Percentiles rank a stretch among this genome's conserved stretches.
Evolutionary conservation across 1,284 basidiomycete species (phyloP).

Genomic region (Rhodotorula sp.): DNA sequence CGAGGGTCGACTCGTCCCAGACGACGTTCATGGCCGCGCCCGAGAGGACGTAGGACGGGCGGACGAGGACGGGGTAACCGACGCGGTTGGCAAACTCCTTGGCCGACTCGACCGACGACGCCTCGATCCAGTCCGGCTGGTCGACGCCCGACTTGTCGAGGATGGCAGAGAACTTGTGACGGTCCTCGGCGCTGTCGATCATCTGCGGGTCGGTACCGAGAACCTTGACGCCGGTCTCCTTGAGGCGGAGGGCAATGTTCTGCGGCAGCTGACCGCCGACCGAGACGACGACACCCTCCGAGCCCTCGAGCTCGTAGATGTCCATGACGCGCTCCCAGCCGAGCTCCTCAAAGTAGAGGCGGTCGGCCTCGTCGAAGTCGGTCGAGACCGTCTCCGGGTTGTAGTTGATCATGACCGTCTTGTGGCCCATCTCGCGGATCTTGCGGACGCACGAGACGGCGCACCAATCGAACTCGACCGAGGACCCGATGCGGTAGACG

Average conservation of each 20-base stretch:
- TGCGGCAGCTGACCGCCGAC: slow-evolving; percentile 96
- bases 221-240: slow-evolving; percentile 85
- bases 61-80: slow-evolving; percentile 88
- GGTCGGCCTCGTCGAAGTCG: slow-evolving; percentile 98
- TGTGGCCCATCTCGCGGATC: slow-evolving; percentile 84
- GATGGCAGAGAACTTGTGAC: slow-evolving; percentile 97
- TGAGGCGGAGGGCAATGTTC: slow-evolving; percentile 95
- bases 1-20: slow-evolving; percentile 77
- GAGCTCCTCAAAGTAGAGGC: slow-evolving; percentile 97
- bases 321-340: slow-evolving; percentile 99
- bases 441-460: slow-evolving; percentile 95
- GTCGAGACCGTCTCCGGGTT: slow-evolving; percentile 99
- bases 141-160: slow-evolving; percentile 94
- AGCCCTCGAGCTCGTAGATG: slow-evolving; percentile 94
- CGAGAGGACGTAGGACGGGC: slow-evolving; percentile 95
- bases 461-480: slow-evolving; percentile 99
- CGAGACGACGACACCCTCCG: slow-evolving; percentile 90
- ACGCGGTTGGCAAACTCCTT: slow-evolving; percentile 88
- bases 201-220: slow-evolving; percentile 92
- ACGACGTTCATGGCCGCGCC: slow-evolving; percentile 99
- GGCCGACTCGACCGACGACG: slow-evolving; percentile 80
- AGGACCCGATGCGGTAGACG: slow-evolving; percentile 96
- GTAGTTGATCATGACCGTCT: slow-evolving; percentile 99
- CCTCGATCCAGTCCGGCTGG: slow-evolving; percentile 95
- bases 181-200: slow-evolving; percentile 97